Base-by-base conservation (phyloP, 2,329 filamentous ascomycete genomes). In the Ascochyta clinopodiicola region DNA sequence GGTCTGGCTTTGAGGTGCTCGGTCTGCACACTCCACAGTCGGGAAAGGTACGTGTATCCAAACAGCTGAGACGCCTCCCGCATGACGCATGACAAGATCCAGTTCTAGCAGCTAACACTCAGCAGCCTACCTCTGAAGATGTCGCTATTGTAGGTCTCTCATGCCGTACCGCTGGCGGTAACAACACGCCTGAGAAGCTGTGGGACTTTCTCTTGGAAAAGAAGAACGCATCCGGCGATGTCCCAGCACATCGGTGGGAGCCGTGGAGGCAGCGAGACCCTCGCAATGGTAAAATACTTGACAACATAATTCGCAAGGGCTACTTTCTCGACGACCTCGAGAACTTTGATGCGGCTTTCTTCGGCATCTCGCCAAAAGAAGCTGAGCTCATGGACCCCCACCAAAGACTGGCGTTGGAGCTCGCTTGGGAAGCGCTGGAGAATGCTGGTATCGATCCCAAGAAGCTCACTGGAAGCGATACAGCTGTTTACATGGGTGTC, bases 81-180 rank as follows among this genome's bases (percentile, higher is more conserved):
- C 5, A 17, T 15, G 8, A 4, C 32, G n/a, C 32, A 17, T 2
- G 2, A 6, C 15, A 17, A 6, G 32, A 31, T 15, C n/a, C n/a
- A 10, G 6, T 21, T 21, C 17, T 13, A 12, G 5, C n/a, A 15
- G 17, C 52, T 51, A 4, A 56, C 25, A 25, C 4, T 2, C 1
- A 9, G 8, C 17, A 57, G 55, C 2, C 10, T 9, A 22, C 19
- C 8, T 34, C 39, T 37, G 44, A 49, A 27, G 66, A 68, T 40
- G 63, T 75, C 15, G 74, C 74, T 7, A 67, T 77, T 17, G 64
- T 76, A 15, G 74, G 74, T 5, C 64, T 74, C 53, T 65, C 65
- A 6, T 77, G 74, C 48, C 68, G 73, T 24, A 57, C 66, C 1
- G 65, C 74, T 3, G 72, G 74, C 4, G 68, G 60, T 2, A 70